Conservation (phyloP, 1,284 basidiomycete species). For the Melanopsichium pennsylvanicum region DNA sequence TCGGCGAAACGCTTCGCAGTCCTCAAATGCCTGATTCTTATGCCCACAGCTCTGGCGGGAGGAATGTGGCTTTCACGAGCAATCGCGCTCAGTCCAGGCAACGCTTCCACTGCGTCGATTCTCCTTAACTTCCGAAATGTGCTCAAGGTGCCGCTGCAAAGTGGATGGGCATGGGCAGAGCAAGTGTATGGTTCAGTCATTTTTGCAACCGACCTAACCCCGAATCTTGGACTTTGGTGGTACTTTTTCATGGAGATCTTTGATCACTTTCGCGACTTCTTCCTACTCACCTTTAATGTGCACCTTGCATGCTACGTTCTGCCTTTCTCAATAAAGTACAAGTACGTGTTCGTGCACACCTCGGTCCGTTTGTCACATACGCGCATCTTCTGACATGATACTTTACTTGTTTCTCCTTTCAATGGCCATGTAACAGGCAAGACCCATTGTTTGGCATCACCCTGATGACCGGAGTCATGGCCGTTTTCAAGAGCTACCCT, state of each 20-base stretch:
- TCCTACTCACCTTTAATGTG: constrained; percentile 90
- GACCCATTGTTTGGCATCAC: constrained; percentile 84
- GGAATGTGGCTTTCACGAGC: constrained; percentile 36
- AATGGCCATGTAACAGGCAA: constrained; percentile 67
- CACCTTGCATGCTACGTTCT: constrained; percentile 85
- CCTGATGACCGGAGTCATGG: constrained; percentile 78
- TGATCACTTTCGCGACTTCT: constrained; percentile 94
- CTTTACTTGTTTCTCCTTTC: neutral
- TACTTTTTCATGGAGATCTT: constrained; percentile 99
- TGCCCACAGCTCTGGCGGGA: constrained; percentile 21
- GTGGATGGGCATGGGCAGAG: constrained; percentile 73
- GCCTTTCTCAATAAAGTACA: constrained; percentile 86
- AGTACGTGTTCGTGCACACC: constrained; percentile 69
- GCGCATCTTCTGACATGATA: neutral
- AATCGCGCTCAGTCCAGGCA: constrained; percentile 26
- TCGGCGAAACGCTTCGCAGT: constrained; percentile 33
- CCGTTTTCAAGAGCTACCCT: constrained; percentile 90
- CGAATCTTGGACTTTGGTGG: constrained; percentile 96
- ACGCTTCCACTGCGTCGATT: constrained; percentile 1
- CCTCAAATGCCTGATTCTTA: constrained; percentile 28
- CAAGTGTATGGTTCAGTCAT: constrained; percentile 83
- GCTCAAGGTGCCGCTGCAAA: constrained; percentile 68
- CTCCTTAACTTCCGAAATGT: constrained; percentile 16
- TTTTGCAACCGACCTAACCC: constrained; percentile 72
- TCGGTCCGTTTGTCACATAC: constrained; percentile 60